Percentiles rank a stretch among this genome's conserved stretches.
Evolutionary conservation across 1,139 yeast genomes (phyloP).

Genomic region (Diutina pseudorugosa): DNA sequence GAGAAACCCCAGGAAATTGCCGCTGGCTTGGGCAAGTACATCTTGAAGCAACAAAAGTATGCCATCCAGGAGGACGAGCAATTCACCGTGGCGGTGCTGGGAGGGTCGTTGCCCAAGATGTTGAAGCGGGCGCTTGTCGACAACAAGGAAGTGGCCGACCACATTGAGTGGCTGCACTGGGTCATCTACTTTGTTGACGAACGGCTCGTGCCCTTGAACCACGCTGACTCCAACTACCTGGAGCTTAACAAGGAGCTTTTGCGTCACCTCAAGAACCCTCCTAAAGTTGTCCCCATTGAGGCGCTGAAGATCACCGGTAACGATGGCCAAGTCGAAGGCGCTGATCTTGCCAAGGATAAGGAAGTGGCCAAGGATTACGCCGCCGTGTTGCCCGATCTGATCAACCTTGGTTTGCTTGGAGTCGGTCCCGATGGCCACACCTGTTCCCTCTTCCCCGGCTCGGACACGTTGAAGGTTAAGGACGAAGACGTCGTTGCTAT

Average conservation of each 20-base stretch:
- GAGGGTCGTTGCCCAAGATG: conserved; percentile 79
- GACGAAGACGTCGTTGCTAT: conserved; percentile 28
- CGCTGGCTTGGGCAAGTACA: conserved; percentile 40
- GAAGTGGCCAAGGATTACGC: background rate
- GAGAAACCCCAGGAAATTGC: conserved; percentile 48
- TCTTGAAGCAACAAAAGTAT: conserved; percentile 41
- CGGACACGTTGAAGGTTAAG: conserved; percentile 32
- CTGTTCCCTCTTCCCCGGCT: conserved; percentile 61
- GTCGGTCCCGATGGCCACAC: conserved; percentile 81
- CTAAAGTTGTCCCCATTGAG: conserved; percentile 5
- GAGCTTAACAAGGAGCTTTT: conserved; percentile 48
- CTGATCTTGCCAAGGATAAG: conserved; percentile 15
- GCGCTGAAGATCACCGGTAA: conserved; percentile 10
- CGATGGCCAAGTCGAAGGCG: conserved; percentile 30
- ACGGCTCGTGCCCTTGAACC: conserved; percentile 54
- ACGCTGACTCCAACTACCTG: conserved; percentile 59
- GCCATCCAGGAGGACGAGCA: conserved; percentile 27
- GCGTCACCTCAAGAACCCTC: conserved; percentile 24
- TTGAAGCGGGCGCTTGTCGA: conserved; percentile 60
- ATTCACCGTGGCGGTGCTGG: conserved; percentile 76
- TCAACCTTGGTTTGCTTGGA: conserved; percentile 56
- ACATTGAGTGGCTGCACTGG: conserved; percentile 58
- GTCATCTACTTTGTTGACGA: conserved; percentile 63
- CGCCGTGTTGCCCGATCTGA: conserved; percentile 27
- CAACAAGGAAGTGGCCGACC: conserved; percentile 30